phyloP scores from a whole-genome alignment of 2,329 filamentous ascomycete genomes.

The Colletotrichum graminicola region DNA sequence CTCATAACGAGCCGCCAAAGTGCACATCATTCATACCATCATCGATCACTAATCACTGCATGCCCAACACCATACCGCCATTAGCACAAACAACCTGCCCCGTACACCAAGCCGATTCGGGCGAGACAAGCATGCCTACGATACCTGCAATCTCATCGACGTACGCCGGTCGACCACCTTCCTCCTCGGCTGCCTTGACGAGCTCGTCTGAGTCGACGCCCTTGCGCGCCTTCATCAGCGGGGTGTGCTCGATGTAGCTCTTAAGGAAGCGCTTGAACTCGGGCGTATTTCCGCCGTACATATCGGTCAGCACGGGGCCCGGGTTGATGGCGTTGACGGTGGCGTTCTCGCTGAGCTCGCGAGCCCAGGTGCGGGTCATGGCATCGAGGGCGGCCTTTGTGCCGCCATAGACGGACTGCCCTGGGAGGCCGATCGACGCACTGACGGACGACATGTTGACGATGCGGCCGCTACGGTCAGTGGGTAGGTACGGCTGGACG shows the following conservation, averaged over 20 bases:
- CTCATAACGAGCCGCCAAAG: not conserved
- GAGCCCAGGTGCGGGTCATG: slow-evolving; percentile 70
- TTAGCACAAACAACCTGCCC: slow-evolving; percentile 85
- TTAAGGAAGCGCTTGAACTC: slow-evolving; percentile 58
- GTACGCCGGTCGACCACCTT: slow-evolving; percentile 72
- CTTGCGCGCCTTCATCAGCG: slow-evolving; percentile 71
- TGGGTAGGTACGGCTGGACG: slow-evolving; percentile 75
- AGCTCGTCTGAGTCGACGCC: slow-evolving; percentile 72
- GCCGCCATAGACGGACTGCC: slow-evolving; percentile 69
- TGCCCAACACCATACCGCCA: slow-evolving; percentile 71
- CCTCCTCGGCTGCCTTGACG: slow-evolving; percentile 68
- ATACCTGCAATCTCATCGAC: slow-evolving; percentile 80
- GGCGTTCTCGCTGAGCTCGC: slow-evolving; percentile 64
- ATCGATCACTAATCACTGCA: slow-evolving; percentile 45
- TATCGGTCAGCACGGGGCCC: slow-evolving; percentile 65
- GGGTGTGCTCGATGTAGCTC: slow-evolving; percentile 64
- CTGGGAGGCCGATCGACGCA: slow-evolving; percentile 65
- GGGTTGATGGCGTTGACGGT: slow-evolving; percentile 71
- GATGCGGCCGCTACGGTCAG: slow-evolving; percentile 71
- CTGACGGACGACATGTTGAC: slow-evolving; percentile 69
- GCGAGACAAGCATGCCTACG: slow-evolving; percentile 79
- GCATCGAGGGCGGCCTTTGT: slow-evolving; percentile 70
- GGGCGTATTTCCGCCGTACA: slow-evolving; percentile 60
- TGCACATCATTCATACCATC: not conserved
- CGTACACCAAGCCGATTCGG: slow-evolving; percentile 81